Evolutionary conservation across 2,329 filamentous ascomycete genomes (phyloP), one percentile per base, ranked within the genome.

Genomic region (Didymella keratinophila): DNA sequence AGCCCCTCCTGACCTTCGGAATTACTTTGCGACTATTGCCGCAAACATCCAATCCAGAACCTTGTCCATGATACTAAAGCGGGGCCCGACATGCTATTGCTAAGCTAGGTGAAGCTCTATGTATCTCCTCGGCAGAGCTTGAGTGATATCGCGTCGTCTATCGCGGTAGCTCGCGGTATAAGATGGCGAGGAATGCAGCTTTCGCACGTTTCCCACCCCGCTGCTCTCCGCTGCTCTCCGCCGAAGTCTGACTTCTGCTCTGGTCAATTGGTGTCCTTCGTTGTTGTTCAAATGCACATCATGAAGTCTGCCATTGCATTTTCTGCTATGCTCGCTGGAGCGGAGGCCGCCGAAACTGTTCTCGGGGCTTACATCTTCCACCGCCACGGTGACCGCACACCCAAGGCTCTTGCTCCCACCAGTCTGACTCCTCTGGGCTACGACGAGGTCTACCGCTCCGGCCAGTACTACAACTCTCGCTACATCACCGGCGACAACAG

Each of bases 321-420:
- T 32, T 63, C 71, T 49, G 61, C 68, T 12, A 43, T 73, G 58
- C 64, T 73, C 28, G 60, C 69, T 39, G 66, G 68, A 30, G 63
- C 66, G 39, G 66, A 72, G 25, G 73, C 74, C 27, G 74, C 73
- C 56, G 91, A 96, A 80, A 90, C 88, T 0, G 82, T 95, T 27
- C 83, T 96, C 16, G 93, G 92, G 51, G 87, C 89, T 44, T 95
- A 93, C 77, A 87, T 97, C 78, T 96, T 96, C 82, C 87, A 92
- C 68, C 90, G 93, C 44, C 93, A 97, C 79, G 93, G 93, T 57
- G 93, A 97, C 77, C 87, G 93, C 55, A 94, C 92, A 0, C 80
- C 91, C 63, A 97, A 96, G 80, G 82, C 86, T 18, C 87, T 86
- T 62, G 82, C 87, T 44, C 89, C 90, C 12, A 87, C 91, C 27